phyloP scores from a whole-genome alignment of 140 eudicot species.

The Oenanthe javanica region DNA sequence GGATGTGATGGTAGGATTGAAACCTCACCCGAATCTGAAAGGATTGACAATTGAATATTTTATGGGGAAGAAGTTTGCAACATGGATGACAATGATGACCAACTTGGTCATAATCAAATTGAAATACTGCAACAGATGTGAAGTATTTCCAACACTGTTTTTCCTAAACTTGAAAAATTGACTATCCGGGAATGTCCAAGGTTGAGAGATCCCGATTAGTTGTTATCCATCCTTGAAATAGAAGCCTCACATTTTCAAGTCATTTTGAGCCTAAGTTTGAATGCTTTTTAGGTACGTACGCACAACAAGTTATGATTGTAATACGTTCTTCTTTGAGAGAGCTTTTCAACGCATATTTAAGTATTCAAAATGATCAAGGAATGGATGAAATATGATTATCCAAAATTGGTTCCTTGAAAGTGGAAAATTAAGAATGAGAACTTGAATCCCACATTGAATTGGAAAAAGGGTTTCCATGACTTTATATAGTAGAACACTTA shows the following conservation, averaged over 20 bases:
- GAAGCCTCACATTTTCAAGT: background rate
- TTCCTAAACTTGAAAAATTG: constrained; percentile 2
- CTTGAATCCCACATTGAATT: too few relatives aligned
- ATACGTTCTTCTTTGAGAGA: too few relatives aligned
- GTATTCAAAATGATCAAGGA: too few relatives aligned
- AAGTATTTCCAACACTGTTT: background rate
- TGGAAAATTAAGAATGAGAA: too few relatives aligned
- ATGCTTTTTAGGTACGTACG: too few relatives aligned
- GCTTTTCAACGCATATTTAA: too few relatives aligned
- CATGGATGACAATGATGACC: constrained; percentile 10
- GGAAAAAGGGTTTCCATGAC: too few relatives aligned
- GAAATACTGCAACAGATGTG: background rate
- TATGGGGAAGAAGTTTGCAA: constrained; percentile 12
- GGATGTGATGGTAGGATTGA: background rate
- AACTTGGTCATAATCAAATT: background rate
- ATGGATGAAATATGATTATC: too few relatives aligned
- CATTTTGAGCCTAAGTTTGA: background rate
- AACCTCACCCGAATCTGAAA: constrained; percentile 12
- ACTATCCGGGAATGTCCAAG: accelerated
- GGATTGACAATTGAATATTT: background rate
- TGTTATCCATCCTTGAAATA: background rate
- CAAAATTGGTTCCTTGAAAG: too few relatives aligned
- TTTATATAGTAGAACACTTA: too few relatives aligned
- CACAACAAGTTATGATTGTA: too few relatives aligned
- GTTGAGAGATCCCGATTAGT: background rate